A percentile compares a stretch with the other conserved stretches of the same genome.
Evolutionary conservation across 2,329 filamentous ascomycete species (phyloP).

Genomic region (Venturia pyrina): DNA sequence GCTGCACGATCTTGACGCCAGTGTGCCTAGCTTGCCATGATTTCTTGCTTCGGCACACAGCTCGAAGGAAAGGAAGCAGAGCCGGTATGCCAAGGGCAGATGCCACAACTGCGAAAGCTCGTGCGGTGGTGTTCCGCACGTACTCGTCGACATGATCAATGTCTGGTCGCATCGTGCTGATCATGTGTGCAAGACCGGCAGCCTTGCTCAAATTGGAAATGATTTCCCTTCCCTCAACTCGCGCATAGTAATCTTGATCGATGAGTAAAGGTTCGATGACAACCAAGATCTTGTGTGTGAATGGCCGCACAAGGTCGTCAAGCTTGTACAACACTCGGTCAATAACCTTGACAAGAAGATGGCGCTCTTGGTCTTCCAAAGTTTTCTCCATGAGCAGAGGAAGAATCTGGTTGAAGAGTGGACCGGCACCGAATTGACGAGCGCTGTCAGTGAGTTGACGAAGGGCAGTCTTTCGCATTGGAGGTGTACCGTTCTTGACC

Average conservation of each 20-base stretch:
- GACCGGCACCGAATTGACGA: conserved; percentile 84
- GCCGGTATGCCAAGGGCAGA: conserved; percentile 93
- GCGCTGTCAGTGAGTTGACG: conserved; percentile 97
- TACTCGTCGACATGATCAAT: conserved; percentile 98
- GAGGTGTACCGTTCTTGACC: conserved; percentile 97
- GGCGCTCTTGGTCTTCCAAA: conserved; percentile 92
- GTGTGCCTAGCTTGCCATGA: conserved; percentile 98
- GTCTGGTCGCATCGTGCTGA: conserved; percentile 97
- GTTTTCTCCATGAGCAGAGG: conserved; percentile 97
- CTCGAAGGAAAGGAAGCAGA: conserved; percentile 84
- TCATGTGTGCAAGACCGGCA: conserved; percentile 95
- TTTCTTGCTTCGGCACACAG: conserved; percentile 96
- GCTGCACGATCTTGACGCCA: conserved; percentile 97
- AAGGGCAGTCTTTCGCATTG: conserved; percentile 96
- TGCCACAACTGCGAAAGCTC: conserved; percentile 94
- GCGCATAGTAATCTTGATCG: conserved; percentile 97
- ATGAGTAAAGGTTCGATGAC: conserved; percentile 99
- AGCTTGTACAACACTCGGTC: conserved; percentile 98
- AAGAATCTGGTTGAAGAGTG: conserved; percentile 94
- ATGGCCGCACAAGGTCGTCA: conserved; percentile 90
- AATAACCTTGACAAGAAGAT: conserved; percentile 97
- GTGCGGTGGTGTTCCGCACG: conserved; percentile 91
- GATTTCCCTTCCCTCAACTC: conserved; percentile 95
- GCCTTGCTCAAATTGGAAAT: conserved; percentile 97
- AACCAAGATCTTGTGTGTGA: conserved; percentile 95